phyloP scores from a whole-genome alignment of 176 grass and related monocot species.

The Oryza glumipatula region DNA sequence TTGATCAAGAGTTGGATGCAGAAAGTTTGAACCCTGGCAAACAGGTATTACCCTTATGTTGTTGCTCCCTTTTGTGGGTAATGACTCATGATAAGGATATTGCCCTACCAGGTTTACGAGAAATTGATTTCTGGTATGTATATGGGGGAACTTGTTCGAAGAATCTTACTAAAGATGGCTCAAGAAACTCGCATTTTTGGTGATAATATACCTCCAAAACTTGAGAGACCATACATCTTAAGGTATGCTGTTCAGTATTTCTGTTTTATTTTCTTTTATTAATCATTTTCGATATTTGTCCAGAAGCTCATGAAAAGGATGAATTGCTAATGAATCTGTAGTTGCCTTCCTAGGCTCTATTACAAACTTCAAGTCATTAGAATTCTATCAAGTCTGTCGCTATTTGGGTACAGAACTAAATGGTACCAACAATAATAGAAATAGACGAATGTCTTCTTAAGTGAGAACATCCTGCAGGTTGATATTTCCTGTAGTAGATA shows the following conservation, averaged over 20 bases:
- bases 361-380: background rate
- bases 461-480: background rate
- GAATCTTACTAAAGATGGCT: constrained; percentile 55
- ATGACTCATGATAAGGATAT: constrained; percentile 4
- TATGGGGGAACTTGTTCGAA: constrained; percentile 62
- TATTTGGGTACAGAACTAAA: background rate
- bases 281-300: background rate
- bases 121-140: constrained; percentile 82
- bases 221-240: constrained; percentile 55
- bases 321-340: background rate
- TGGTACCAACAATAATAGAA: background rate
- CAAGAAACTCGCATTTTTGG: constrained; percentile 62
- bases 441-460: background rate
- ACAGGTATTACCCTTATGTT: constrained; percentile 40
- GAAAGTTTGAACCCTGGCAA: constrained; percentile 73
- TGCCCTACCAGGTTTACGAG: constrained; percentile 47
- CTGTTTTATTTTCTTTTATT: background rate
- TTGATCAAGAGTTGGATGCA: constrained; percentile 55
- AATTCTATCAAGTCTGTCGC: background rate
- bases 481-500: too few species aligned
- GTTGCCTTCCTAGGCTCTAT: background rate
- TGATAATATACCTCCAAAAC: constrained; percentile 58
- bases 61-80: constrained; percentile 6
- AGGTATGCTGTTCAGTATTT: constrained; percentile 23
- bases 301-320: background rate